Base-by-base conservation (phyloP, 495 filamentous ascomycete species). In the Achaetomiella virescens region DNA sequence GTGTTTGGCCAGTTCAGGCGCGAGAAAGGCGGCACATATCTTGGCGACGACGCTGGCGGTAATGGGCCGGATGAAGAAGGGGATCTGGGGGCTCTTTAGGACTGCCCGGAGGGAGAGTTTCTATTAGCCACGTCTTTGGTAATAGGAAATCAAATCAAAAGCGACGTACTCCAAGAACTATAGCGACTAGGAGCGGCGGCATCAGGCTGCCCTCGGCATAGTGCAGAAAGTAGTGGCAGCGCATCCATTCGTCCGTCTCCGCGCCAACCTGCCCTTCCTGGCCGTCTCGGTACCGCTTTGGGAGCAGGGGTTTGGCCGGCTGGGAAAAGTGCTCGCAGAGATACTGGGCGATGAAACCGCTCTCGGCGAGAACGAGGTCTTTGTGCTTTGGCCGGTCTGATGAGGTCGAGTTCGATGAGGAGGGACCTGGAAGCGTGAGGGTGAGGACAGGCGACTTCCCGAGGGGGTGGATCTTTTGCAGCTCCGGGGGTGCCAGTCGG, bases 51-150 rank as follows among this genome's bases (percentile, higher is more conserved):
- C 81, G 17, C 78, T 66, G 15, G 71, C 65, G 8, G 88, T 86
- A 55, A 97, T 79, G 17, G 88, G 89, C 40, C 84, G 86, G 66
- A 97, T 73, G 76, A 96, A 90, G 79, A 96, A 95, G 2, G 90
- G 90, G 6, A 88, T 71, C 0, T 83, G 79, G 5, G 82, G 70
- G 12, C 79, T 78, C 56, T 81, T 83, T 48, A 97, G 57, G 22
- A 58, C 65, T 65, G 49, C 6, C 12, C 6, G 17, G 0, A 27
- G 24, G 17, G 15, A 27, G 24, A 11, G 15, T 35, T 2, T 1
- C n/a, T 20, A 6, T 25, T 8, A 41, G 18, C 10, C 20, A 15
- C 2, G 8, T 18, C 4, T 17, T 18, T 46, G 22, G 17, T 43
- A 18, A 15, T 1, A n/a, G 0, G 1, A 2, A 0, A 22, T 18